Base-by-base conservation (phyloP, 352 stramenopile genomes). In the Globisporangium echinulatum region DNA sequence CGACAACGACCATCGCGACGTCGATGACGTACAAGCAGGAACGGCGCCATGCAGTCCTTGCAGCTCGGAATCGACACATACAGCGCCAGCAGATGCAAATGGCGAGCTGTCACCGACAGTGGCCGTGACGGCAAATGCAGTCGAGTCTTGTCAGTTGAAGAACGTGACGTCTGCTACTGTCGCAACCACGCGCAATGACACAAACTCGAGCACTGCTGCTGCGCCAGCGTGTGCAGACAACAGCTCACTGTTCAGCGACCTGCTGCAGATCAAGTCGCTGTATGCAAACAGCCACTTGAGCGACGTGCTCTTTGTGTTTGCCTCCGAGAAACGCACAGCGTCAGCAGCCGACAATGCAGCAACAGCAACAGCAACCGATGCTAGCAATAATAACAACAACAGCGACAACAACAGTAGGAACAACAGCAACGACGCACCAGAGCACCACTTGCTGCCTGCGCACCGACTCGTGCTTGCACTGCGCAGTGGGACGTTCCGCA, bases 221-320 rank as follows among this genome's bases (percentile, higher is more conserved):
- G 25, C 25, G 2, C 36, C 8, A 2, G 10, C 17, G 14, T 11
- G 8, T 11, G 40, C 9, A 33, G 52, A 40, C 52, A 42, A 54
- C 33, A 38, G 8, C 42, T 51, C 40, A 2, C 60, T 89, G 9
- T 60, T 72, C 49, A 58, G 70, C 19, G 82, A 91, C 54, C 52
- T 89, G 63, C 74, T 79, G 49, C 68, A 78, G 58, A 59, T 92
- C 38, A 74, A 74, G 49, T 56, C 58, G 13, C 66, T 94, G 36
- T 94, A 79, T 61, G 81, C 69, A 1, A 90, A 75, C 66, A 81
- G 78, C 61, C 73, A 91, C 58, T 58, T 92, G 19, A 94, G 85
- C 56, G 85, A 94, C 55, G 81, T 91, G 36, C 55, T 90, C 19
- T 91, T 94, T 52, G 61, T 91, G 36, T 92, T 92, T 63, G 72